Conservation (phyloP, 805 yeast species). For the Saccharomycopsis capsularis region DNA sequence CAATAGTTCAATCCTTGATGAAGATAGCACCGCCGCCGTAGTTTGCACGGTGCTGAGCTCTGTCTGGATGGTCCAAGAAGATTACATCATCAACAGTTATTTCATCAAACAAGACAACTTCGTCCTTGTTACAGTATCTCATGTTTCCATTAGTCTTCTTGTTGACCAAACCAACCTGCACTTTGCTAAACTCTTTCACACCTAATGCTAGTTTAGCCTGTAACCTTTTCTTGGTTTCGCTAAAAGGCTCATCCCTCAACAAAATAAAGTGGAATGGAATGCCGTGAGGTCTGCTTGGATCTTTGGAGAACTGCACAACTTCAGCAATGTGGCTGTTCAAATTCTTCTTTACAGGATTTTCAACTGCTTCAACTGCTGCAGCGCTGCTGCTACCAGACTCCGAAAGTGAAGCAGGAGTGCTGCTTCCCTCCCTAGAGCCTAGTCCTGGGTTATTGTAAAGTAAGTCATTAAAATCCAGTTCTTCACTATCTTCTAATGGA, state of each 20-base stretch:
- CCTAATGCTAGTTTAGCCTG: slow-evolving; percentile 68
- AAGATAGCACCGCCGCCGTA: slow-evolving; percentile 28
- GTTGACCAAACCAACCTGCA: slow-evolving; percentile 52
- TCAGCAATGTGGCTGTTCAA: slow-evolving; percentile 38
- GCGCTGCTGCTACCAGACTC: not conserved
- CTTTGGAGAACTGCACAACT: slow-evolving; percentile 73
- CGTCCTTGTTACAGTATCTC: slow-evolving; percentile 36
- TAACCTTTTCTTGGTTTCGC: slow-evolving; percentile 58
- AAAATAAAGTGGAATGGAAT: slow-evolving; percentile 76
- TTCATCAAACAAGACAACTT: slow-evolving; percentile 50
- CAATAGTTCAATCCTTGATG: not conserved
- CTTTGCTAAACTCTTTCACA: slow-evolving; percentile 70
- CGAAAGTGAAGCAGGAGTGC: not conserved
- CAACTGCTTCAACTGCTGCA: not conserved
- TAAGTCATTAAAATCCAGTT: slow-evolving; percentile 24
- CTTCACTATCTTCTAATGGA: slow-evolving; percentile 36
- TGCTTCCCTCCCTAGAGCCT: not conserved
- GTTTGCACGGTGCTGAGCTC: slow-evolving; percentile 48
- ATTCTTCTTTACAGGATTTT: not conserved
- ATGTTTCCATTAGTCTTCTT: slow-evolving; percentile 24
- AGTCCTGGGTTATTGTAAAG: slow-evolving; percentile 20
- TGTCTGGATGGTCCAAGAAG: slow-evolving; percentile 85
- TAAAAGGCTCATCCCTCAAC: slow-evolving; percentile 57
- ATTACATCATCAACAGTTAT: slow-evolving; percentile 46
- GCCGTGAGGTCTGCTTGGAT: slow-evolving; percentile 63